phyloP scores from a whole-genome alignment of 345 rosid species.

The Rhizophora mangle region DNA sequence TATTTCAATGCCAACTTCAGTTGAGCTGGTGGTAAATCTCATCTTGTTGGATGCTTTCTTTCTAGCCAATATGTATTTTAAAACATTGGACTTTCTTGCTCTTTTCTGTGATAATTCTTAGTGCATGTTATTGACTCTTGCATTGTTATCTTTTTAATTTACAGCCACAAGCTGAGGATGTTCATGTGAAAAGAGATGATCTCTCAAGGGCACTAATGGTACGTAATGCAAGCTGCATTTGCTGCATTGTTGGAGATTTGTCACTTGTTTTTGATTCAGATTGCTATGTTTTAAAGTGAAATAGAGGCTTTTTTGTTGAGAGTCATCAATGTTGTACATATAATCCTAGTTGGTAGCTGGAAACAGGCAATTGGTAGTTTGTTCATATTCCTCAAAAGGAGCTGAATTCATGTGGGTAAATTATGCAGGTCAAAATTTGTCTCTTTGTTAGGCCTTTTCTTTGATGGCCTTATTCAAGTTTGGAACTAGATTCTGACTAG shows the following conservation, averaged over 20 bases:
- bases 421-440: neutral
- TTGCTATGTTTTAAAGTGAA: too few species aligned
- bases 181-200: conserved; percentile 59
- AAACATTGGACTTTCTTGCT: neutral
- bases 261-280: too few species aligned
- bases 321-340: neutral
- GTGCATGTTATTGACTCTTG: conserved; percentile 11
- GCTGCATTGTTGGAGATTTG: conserved; percentile 7
- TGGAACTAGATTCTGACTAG: neutral
- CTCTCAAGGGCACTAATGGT: conserved; percentile 80
- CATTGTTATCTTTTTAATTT: conserved; percentile 13
- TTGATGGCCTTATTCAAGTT: neutral
- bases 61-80: neutral
- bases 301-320: neutral
- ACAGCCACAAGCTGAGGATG: conserved; percentile 60
- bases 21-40: neutral
- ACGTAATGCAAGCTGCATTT: conserved; percentile 24
- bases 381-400: neutral
- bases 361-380: neutral
- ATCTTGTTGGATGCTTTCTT: neutral
- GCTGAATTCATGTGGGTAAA: neutral
- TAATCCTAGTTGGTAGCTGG: neutral
- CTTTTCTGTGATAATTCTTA: neutral
- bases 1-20: neutral
- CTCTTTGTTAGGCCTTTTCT: neutral